phyloP scores from a whole-genome alignment of 2,329 filamentous ascomycete genomes.

The Salinomyces thailandicus region DNA sequence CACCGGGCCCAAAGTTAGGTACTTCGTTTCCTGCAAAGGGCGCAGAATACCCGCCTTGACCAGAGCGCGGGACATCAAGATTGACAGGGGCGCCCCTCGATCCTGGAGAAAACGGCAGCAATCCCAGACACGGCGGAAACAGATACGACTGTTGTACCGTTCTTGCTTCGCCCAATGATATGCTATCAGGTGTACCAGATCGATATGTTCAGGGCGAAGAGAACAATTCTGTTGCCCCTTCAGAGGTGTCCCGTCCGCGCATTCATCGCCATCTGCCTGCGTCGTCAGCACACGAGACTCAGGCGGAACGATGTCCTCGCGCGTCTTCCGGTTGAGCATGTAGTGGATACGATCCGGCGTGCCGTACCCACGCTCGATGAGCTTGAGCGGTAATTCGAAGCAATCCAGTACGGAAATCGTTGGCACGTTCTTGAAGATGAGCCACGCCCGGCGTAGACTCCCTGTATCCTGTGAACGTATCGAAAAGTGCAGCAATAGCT shows the following conservation, averaged over 20 bases:
- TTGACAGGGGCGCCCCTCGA: conserved; percentile 33
- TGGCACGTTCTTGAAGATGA: conserved; percentile 11
- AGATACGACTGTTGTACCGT: conserved; percentile 26
- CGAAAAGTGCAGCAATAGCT: conserved; percentile 14
- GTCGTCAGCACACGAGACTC: conserved; percentile 3
- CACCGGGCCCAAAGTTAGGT: conserved; percentile 27
- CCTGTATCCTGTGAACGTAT: background rate
- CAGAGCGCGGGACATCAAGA: conserved; percentile 38
- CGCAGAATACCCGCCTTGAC: conserved; percentile 41
- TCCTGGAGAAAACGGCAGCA: conserved; percentile 36
- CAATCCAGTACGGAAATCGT: conserved; percentile 11
- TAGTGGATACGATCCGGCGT: conserved; percentile 11
- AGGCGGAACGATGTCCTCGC: conserved; percentile 7
- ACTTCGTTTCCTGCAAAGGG: conserved; percentile 28
- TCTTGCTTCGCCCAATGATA: conserved; percentile 31
- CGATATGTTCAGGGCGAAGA: conserved; percentile 28
- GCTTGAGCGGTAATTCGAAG: conserved; percentile 13
- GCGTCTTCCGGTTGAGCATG: conserved; percentile 13
- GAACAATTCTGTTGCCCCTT: background rate
- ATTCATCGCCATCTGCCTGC: background rate
- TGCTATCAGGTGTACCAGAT: conserved; percentile 37
- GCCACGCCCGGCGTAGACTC: conserved; percentile 8
- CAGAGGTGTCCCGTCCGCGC: background rate
- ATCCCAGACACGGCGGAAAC: conserved; percentile 38
- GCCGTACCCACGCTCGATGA: conserved; percentile 9